Percentiles rank a stretch among this genome's conserved stretches.
Conservation (phyloP, 192 early-diverging fungal species). For the Chytriomyces sp. region DNA sequence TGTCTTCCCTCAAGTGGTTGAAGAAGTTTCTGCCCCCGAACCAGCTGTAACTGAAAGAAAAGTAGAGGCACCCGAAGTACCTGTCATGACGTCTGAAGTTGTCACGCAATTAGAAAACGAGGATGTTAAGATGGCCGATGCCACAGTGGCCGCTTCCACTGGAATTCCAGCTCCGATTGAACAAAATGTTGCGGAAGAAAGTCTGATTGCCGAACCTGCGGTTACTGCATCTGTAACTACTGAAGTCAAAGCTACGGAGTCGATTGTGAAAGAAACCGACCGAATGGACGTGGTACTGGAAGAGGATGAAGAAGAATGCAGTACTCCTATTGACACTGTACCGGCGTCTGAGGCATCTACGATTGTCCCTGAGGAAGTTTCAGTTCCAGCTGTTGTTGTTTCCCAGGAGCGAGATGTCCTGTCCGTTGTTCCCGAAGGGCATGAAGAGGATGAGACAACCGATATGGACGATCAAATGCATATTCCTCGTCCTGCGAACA, state of each 20-base stretch:
- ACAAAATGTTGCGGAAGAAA: neutral
- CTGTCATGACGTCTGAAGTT: too few relatives aligned
- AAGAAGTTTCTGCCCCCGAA: too few relatives aligned
- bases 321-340: neutral
- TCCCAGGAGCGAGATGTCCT: neutral
- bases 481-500: neutral
- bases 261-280: conserved; percentile 11
- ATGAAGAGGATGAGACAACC: conserved; percentile 17
- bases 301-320: conserved; percentile 9
- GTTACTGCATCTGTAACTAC: neutral
- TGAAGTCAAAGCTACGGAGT: neutral
- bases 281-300: conserved; percentile 5
- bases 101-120: too few relatives aligned
- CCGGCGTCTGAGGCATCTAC: neutral
- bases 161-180: neutral
- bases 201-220: neutral
- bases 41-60: too few relatives aligned
- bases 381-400: conserved; percentile 3
- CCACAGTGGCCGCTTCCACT: neutral
- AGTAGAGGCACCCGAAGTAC: too few relatives aligned
- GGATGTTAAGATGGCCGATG: too few relatives aligned
- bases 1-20: too few relatives aligned
- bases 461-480: neutral
- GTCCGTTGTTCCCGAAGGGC: neutral
- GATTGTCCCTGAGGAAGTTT: neutral